Evolutionary conservation across 768 basidiomycete species (phyloP).

Genomic region (Chalciporus chontae): DNA sequence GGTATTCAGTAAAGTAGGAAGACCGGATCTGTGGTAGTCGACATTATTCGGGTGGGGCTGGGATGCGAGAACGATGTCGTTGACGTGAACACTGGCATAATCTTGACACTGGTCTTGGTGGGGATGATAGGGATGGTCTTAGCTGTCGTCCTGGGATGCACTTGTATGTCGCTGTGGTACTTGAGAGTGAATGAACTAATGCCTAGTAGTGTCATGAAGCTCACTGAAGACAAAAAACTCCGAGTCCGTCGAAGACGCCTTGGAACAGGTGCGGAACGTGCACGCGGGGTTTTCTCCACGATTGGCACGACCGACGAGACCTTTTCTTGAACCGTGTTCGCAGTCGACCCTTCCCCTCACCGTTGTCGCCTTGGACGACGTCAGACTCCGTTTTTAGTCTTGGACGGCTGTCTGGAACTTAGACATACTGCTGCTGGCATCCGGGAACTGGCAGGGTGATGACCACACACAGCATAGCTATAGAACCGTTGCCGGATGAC

Average conservation of each 20-base stretch:
- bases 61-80: slow-evolving; percentile 7
- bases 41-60: slow-evolving; percentile 4
- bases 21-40: slow-evolving; percentile 8
- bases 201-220: neutral
- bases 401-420: neutral
- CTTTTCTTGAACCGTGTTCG: neutral
- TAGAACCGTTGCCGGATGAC: neutral
- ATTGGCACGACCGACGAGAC: neutral
- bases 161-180: slow-evolving; percentile 68
- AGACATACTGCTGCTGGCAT: neutral
- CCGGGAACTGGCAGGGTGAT: slow-evolving; percentile 1
- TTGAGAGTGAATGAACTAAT: slow-evolving; percentile 49
- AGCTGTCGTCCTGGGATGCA: slow-evolving; percentile 53
- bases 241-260: neutral
- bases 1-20: neutral
- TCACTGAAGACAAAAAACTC: slow-evolving; percentile 5
- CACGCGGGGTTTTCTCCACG: neutral
- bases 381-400: slow-evolving; percentile 6
- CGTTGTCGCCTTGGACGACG: slow-evolving; percentile 6
- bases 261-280: neutral
- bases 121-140: slow-evolving; percentile 70
- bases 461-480: slow-evolving; percentile 12
- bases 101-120: slow-evolving; percentile 53
- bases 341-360: slow-evolving; percentile 3
- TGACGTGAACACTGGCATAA: slow-evolving; percentile 64